A percentile compares a stretch with the other conserved stretches of the same genome.
These are phyloP conservation scores for Colletotrichum theobromicola DNA, from an alignment of 2,329 filamentous ascomycete species.

Conservation along the genomic window DNA sequence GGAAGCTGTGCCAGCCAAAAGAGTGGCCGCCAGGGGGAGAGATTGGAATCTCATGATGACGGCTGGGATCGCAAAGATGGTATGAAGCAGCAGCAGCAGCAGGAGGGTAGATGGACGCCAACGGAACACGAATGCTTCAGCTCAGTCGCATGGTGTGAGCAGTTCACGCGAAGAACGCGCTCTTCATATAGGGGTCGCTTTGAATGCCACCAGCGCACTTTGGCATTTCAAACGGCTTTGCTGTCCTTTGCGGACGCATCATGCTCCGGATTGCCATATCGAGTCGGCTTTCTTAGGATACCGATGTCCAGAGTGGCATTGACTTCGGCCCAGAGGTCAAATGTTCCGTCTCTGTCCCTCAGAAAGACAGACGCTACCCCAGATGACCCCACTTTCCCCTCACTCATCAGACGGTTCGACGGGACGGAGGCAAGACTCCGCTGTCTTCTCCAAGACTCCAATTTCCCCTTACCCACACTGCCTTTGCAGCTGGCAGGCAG, in stretches of 20 bases:
- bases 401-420: background rate
- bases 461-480: background rate
- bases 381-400: background rate
- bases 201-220: slow-evolving; percentile 6
- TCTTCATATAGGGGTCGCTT: background rate
- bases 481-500: background rate
- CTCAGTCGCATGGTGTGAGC: background rate
- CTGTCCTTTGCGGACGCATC: slow-evolving; percentile 36
- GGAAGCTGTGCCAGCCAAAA: slow-evolving; percentile 21
- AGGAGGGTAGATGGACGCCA: background rate
- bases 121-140: background rate
- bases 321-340: background rate
- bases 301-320: background rate
- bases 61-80: background rate
- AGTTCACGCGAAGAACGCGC: background rate
- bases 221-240: slow-evolving; percentile 23
- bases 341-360: background rate
- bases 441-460: background rate
- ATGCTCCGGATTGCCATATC: slow-evolving; percentile 32
- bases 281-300: slow-evolving; percentile 2
- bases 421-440: background rate
- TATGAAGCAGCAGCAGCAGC: background rate
- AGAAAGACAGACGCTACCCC: background rate
- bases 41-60: background rate
- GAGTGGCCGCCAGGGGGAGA: background rate